phyloP scores from a whole-genome alignment of 208 protist genomes.

The Trypanosoma lewisi region DNA sequence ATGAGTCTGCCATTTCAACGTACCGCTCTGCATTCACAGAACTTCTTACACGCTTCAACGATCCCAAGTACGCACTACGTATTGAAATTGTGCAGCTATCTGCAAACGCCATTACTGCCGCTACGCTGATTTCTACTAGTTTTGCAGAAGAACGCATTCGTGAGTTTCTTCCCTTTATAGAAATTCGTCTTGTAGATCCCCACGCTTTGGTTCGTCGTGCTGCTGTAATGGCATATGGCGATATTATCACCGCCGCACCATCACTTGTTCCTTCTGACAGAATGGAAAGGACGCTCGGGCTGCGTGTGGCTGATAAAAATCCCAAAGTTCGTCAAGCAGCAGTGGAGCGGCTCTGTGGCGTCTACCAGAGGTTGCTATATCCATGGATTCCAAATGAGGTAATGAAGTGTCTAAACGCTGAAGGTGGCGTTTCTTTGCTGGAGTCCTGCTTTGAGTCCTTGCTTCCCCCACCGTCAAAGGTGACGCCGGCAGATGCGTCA shows the following conservation, averaged over 20 bases:
- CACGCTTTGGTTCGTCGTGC: slow-evolving; percentile 55
- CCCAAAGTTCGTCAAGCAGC: slow-evolving; percentile 50
- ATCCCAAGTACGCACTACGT: slow-evolving; percentile 48
- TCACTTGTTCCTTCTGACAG: slow-evolving; percentile 19
- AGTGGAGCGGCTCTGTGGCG: slow-evolving; percentile 40
- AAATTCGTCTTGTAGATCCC: slow-evolving; percentile 38
- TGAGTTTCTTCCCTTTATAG: slow-evolving; percentile 33
- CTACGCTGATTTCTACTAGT: slow-evolving; percentile 3
- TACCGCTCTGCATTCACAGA: slow-evolving; percentile 32
- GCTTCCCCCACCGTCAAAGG: slow-evolving; percentile 36
- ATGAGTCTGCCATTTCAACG: slow-evolving; percentile 28
- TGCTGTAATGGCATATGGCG: slow-evolving; percentile 37
- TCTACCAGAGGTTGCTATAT: slow-evolving; percentile 45
- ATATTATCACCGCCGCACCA: slow-evolving; percentile 32
- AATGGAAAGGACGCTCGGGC: slow-evolving; percentile 45
- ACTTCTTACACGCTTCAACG: slow-evolving; percentile 40
- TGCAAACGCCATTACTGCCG: slow-evolving; percentile 21
- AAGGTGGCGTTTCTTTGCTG: slow-evolving; percentile 32
- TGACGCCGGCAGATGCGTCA: background rate
- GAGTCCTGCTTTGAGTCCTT: slow-evolving; percentile 46
- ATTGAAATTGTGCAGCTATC: slow-evolving; percentile 43
- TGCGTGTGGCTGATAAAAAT: slow-evolving; percentile 65
- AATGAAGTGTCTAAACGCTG: slow-evolving; percentile 41
- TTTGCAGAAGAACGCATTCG: slow-evolving; percentile 32
- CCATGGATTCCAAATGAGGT: slow-evolving; percentile 68